Percentiles rank a stretch among this genome's conserved stretches.
Conservation (phyloP, 371 early-diverging fungal genomes). For the Mucor piriformis region DNA sequence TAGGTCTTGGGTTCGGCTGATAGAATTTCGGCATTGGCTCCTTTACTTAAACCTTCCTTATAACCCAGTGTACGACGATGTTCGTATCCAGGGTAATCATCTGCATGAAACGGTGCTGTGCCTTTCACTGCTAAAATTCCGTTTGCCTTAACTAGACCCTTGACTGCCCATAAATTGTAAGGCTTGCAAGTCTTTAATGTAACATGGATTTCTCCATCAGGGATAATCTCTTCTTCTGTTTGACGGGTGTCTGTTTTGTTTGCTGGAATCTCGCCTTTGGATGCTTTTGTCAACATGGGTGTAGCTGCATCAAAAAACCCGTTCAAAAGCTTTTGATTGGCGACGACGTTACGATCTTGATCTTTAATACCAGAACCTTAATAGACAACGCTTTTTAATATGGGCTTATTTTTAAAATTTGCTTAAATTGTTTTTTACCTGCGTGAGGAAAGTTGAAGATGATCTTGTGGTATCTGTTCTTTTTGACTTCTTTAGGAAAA, state of each 20-base stretch:
- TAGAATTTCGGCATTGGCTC: slow-evolving; percentile 80
- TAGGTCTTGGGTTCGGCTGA: slow-evolving; percentile 69
- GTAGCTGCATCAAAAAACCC: slow-evolving; percentile 72
- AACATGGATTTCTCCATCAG: slow-evolving; percentile 76
- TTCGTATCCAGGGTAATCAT: slow-evolving; percentile 83
- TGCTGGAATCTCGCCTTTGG: slow-evolving; percentile 24
- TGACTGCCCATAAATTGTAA: slow-evolving; percentile 88
- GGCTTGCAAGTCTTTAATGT: slow-evolving; percentile 87
- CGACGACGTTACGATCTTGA: slow-evolving; percentile 82
- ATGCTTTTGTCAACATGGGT: slow-evolving; percentile 47
- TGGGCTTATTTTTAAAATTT: not conserved
- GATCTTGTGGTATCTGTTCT: slow-evolving; percentile 71
- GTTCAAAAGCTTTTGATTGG: slow-evolving; percentile 80
- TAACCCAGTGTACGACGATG: slow-evolving; percentile 95
- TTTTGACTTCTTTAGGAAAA: slow-evolving; percentile 62
- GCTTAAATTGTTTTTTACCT: slow-evolving; percentile 48
- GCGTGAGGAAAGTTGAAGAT: slow-evolving; percentile 97
- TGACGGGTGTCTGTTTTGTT: slow-evolving; percentile 10
- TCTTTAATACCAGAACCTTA: slow-evolving; percentile 93
- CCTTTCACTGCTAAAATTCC: slow-evolving; percentile 59
- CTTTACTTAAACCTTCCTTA: slow-evolving; percentile 76
- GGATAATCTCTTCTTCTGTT: slow-evolving; percentile 8
- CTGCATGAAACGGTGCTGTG: slow-evolving; percentile 68
- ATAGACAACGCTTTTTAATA: slow-evolving; percentile 37
- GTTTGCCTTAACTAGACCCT: slow-evolving; percentile 70